Conservation (phyloP, 164 flowering plant genomes). For the Sedum album region DNA sequence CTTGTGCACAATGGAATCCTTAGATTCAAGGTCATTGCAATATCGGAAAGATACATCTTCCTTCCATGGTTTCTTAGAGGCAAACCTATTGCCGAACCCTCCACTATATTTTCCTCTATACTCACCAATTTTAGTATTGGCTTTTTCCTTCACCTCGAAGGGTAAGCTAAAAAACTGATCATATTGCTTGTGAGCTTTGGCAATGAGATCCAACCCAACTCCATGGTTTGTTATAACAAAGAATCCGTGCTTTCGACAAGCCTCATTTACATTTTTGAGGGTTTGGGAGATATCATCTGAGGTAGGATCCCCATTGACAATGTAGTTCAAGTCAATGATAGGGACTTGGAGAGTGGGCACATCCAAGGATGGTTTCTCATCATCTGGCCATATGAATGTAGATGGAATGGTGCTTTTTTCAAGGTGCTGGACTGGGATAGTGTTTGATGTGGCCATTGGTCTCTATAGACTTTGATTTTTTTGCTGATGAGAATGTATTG, state of each 20-base stretch:
- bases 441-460: background rate
- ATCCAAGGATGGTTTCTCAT: background rate
- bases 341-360: background rate
- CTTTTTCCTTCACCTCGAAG: slow-evolving; percentile 1
- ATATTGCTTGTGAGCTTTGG: background rate
- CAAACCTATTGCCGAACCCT: background rate
- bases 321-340: background rate
- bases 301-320: background rate
- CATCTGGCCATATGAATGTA: background rate
- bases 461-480: background rate
- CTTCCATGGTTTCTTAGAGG: background rate
- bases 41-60: background rate
- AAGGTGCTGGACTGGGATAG: background rate
- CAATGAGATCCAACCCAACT: background rate
- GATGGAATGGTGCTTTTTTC: background rate
- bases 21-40: background rate
- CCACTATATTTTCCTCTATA: background rate
- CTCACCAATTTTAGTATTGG: background rate
- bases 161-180: slow-evolving; percentile 3
- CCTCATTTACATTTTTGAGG: background rate
- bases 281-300: background rate
- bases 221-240: background rate
- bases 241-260: slow-evolving; percentile 1
- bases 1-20: background rate
- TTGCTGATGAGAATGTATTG: background rate